These are phyloP conservation scores for Diplodia seriata DNA, from an alignment of 2,329 filamentous ascomycete species.

Conservation along the genomic window DNA sequence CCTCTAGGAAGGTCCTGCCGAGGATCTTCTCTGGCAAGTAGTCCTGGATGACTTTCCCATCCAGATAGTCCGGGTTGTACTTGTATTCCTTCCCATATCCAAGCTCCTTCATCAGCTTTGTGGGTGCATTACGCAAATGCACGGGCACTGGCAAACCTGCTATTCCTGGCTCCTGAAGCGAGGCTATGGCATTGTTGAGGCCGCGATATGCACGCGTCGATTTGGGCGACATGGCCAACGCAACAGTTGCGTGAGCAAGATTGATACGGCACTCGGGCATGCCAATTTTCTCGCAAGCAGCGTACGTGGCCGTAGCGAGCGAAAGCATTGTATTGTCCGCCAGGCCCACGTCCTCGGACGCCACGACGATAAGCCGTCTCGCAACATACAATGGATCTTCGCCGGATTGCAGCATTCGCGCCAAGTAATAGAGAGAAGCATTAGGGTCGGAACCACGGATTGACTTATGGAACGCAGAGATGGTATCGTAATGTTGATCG, in stretches of 20 bases:
- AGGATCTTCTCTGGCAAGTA: slow-evolving; percentile 83
- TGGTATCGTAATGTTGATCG: slow-evolving; percentile 97
- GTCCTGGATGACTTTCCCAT: slow-evolving; percentile 83
- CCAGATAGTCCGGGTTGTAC: slow-evolving; percentile 89
- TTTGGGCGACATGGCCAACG: slow-evolving; percentile 81
- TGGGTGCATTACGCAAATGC: slow-evolving; percentile 91
- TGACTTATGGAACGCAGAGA: slow-evolving; percentile 96
- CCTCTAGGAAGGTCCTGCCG: slow-evolving; percentile 78
- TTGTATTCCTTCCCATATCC: slow-evolving; percentile 93
- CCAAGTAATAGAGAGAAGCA: slow-evolving; percentile 91
- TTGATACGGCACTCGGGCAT: slow-evolving; percentile 95
- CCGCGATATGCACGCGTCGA: slow-evolving; percentile 86
- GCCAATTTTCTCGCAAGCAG: slow-evolving; percentile 88
- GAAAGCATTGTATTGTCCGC: slow-evolving; percentile 85
- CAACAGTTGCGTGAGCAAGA: slow-evolving; percentile 84
- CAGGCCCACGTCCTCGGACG: slow-evolving; percentile 90
- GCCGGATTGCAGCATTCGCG: slow-evolving; percentile 92
- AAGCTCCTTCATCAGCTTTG: slow-evolving; percentile 88
- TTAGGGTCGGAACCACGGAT: slow-evolving; percentile 86
- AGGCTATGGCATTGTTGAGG: slow-evolving; percentile 78
- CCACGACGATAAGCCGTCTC: slow-evolving; percentile 90
- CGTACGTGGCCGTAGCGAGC: slow-evolving; percentile 84
- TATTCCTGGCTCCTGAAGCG: slow-evolving; percentile 79
- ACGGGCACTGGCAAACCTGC: slow-evolving; percentile 82
- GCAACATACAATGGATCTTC: slow-evolving; percentile 94